phyloP scores from a whole-genome alignment of 768 basidiomycete species.

The Boletus subcaerulescens region DNA sequence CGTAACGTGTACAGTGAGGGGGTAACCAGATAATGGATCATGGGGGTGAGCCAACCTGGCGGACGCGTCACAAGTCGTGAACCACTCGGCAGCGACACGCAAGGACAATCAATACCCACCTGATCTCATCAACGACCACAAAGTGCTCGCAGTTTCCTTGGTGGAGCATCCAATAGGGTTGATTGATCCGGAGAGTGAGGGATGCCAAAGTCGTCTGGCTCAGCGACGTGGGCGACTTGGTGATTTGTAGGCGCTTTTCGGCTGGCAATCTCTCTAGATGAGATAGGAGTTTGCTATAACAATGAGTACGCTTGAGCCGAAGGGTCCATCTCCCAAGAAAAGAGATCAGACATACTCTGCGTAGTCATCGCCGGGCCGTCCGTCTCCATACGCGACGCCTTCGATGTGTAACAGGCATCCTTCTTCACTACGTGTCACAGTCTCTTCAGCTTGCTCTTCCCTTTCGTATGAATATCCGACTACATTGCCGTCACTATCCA shows the following conservation, averaged over 20 bases:
- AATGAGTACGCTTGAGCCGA: not conserved
- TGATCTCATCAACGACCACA: constrained; percentile 67
- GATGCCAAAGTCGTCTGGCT: constrained; percentile 49
- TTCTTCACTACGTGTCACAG: constrained; percentile 10
- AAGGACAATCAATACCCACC: constrained; percentile 38
- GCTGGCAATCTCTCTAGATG: constrained; percentile 34
- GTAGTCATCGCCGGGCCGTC: constrained; percentile 48
- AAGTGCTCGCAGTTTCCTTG: constrained; percentile 83
- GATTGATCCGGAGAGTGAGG: constrained; percentile 59
- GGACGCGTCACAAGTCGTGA: constrained; percentile 1
- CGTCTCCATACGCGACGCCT: constrained; percentile 56
- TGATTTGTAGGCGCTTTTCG: constrained; percentile 32
- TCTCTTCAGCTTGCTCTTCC: constrained; percentile 3
- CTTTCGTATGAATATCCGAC: constrained; percentile 31
- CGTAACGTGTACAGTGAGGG: constrained; percentile 62
- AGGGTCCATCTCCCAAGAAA: not conserved
- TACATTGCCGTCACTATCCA: constrained; percentile 31
- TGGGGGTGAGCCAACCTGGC: constrained; percentile 55
- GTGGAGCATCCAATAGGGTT: constrained; percentile 83
- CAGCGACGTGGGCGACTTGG: constrained; percentile 43
- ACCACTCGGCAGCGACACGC: not conserved
- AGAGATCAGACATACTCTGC: constrained; percentile 42
- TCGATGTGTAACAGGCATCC: constrained; percentile 63
- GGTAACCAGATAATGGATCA: constrained; percentile 60
- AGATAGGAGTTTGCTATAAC: constrained; percentile 45